Evolutionary conservation across 108 stramenopile species (phyloP), one percentile per base, ranked within the genome.

Genomic region (Fragilariopsis cylindrus): DNA sequence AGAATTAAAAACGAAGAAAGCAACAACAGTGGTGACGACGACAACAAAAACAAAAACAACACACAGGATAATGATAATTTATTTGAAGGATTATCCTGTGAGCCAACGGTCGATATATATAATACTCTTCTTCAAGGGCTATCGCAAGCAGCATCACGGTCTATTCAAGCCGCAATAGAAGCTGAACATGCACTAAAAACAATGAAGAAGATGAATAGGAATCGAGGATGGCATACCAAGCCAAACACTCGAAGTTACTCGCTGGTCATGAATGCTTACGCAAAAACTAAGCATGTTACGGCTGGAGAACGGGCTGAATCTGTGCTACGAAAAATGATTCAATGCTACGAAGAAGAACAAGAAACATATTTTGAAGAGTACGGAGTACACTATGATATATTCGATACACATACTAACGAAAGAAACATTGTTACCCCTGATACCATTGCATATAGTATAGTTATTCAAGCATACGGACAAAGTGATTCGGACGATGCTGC

Each of bases 381-480:
- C 48, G 80, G 78, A 11, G 19, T 41, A n/a, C 72, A 73, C 15
- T 84, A 87, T 63, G 57, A 87, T 40, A 45, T 52, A 3, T 2
- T 44, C 6, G 58, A 79, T 19, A 71, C 66, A 5, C 16, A 63
- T 1, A 52, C 48, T 43, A 84, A 87, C 66, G n/a, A 13, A 8
- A 74, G 81, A 21, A 47, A 72, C 4, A 80, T 87, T 62, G 82
- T 84, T 8, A 84, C 83, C 3, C 81, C 87, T 6, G 80, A 87
- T 70, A 47, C 79, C 4, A 48, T 77, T 15, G 73, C 73, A 7
- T 87, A 82, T 62, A 78, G 81, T 8, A 69, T 70, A 11, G 82
- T 80, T 5, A 82, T 87, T 57, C 62, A 76, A 43, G 84, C 87
- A 3, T 55, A 80, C 48, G 66, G 42, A 9, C 64, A 84, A 16